phyloP scores from a whole-genome alignment of 1,139 yeast genomes.

The Magnusiomyces magnusii region DNA sequence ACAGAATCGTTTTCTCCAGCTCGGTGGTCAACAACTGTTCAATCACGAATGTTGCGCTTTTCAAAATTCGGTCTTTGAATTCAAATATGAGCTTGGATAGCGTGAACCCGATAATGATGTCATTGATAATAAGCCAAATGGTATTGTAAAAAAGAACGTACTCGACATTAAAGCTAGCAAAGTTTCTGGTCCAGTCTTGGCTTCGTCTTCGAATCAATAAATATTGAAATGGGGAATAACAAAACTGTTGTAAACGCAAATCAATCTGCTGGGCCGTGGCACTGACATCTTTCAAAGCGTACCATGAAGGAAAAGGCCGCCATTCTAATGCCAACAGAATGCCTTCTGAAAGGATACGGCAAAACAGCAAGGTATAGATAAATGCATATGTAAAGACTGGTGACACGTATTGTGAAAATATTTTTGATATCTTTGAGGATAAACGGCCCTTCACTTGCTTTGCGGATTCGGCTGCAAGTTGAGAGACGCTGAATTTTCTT shows the following conservation, averaged over 20 bases:
- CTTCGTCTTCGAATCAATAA: slow-evolving; percentile 39
- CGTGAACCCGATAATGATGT: slow-evolving; percentile 65
- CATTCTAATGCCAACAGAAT: slow-evolving; percentile 37
- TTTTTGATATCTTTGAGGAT: slow-evolving; percentile 12
- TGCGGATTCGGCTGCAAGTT: slow-evolving; percentile 25
- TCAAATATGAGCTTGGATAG: slow-evolving; percentile 45
- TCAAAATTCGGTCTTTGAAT: slow-evolving; percentile 36
- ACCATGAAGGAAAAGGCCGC: slow-evolving; percentile 24
- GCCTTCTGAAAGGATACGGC: slow-evolving; percentile 31
- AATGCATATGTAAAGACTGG: slow-evolving; percentile 16
- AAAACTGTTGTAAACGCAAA: slow-evolving; percentile 65
- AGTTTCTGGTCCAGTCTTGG: slow-evolving; percentile 31
- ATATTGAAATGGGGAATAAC: slow-evolving; percentile 78
- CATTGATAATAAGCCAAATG: slow-evolving; percentile 80
- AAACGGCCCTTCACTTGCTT: slow-evolving; percentile 17
- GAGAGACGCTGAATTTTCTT: slow-evolving; percentile 23
- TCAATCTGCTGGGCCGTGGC: slow-evolving; percentile 74
- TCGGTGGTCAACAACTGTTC: slow-evolving; percentile 37
- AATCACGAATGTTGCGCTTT: slow-evolving; percentile 28
- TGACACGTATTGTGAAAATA: slow-evolving; percentile 2
- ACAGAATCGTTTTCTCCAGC: slow-evolving; percentile 46
- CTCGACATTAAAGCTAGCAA: slow-evolving; percentile 42
- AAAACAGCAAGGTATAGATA: slow-evolving; percentile 20
- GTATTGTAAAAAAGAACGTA: slow-evolving; percentile 86
- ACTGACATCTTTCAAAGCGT: slow-evolving; percentile 42